These are phyloP conservation scores for Raphanus hybrid DNA, from an alignment of 441 rosid species.

Conservation along the genomic window DNA sequence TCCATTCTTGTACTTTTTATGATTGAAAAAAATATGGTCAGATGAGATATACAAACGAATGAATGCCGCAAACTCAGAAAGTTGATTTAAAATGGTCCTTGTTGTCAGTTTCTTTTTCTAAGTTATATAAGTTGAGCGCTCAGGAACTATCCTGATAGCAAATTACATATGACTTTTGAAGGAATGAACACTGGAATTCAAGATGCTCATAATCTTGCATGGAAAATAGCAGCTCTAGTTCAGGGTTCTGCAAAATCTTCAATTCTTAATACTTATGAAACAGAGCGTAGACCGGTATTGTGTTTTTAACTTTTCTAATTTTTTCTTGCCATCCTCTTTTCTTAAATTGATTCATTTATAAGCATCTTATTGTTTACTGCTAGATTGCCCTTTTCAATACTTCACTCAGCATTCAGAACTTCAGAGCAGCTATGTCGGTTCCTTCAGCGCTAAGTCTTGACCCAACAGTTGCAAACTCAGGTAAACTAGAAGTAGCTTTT, in stretches of 20 bases:
- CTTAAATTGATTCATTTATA: slow-evolving; percentile 27
- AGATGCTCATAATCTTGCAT: slow-evolving; percentile 95
- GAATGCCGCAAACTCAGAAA: no score
- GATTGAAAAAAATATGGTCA: no score
- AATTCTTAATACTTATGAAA: slow-evolving; percentile 75
- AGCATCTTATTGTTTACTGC: slow-evolving; percentile 26
- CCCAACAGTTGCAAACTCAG: slow-evolving; percentile 83
- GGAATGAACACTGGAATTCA: slow-evolving; percentile 99
- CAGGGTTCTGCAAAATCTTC: slow-evolving; percentile 71
- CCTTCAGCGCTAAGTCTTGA: slow-evolving; percentile 90
- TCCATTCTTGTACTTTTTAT: no score
- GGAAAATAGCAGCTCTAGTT: slow-evolving; percentile 82
- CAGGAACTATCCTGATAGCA: no score
- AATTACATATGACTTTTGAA: slow-evolving; percentile 32
- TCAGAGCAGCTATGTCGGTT: slow-evolving; percentile 74
- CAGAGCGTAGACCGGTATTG: slow-evolving; percentile 88
- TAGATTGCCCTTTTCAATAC: slow-evolving; percentile 81
- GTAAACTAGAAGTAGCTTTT: slow-evolving; percentile 45
- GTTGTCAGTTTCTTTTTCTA: no score
- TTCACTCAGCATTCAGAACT: slow-evolving; percentile 32
- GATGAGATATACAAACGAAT: no score
- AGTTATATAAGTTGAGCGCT: no score
- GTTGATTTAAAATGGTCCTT: no score
- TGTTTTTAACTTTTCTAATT: slow-evolving; percentile 29
- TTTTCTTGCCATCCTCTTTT: slow-evolving; percentile 16